Conservation (phyloP, 2,329 filamentous ascomycete species). For the Cladosporium sphaerospermum region DNA sequence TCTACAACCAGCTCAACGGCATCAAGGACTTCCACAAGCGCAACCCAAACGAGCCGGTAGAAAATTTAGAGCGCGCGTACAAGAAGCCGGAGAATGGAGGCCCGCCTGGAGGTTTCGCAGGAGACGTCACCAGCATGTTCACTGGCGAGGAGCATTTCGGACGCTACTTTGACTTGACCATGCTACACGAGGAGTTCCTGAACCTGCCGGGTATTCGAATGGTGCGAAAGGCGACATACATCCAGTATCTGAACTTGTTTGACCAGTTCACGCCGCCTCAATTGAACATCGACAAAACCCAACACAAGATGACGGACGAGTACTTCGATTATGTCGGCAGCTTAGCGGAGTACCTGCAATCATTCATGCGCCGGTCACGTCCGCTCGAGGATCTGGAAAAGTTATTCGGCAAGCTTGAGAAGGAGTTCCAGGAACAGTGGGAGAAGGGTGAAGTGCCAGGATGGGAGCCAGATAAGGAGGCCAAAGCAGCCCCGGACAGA, state of each 20-base stretch:
- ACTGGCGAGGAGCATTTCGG: slow-evolving; percentile 93
- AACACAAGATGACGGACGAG: slow-evolving; percentile 82
- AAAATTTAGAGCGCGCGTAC: slow-evolving; percentile 91
- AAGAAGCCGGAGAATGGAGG: slow-evolving; percentile 59
- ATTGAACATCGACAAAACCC: slow-evolving; percentile 62
- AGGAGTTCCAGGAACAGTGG: slow-evolving; percentile 82
- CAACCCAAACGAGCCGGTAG: slow-evolving; percentile 90
- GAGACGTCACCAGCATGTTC: slow-evolving; percentile 82
- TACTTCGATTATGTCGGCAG: slow-evolving; percentile 87
- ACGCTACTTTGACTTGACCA: slow-evolving; percentile 83
- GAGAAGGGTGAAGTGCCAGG: slow-evolving; percentile 69
- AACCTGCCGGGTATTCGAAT: slow-evolving; percentile 79
- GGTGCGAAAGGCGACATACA: slow-evolving; percentile 63
- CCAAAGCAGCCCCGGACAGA: slow-evolving; percentile 45
- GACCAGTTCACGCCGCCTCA: slow-evolving; percentile 75
- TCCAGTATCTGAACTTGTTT: slow-evolving; percentile 89
- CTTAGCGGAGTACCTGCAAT: slow-evolving; percentile 76
- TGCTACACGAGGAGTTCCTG: slow-evolving; percentile 77
- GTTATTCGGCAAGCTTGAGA: slow-evolving; percentile 67
- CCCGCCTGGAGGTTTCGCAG: slow-evolving; percentile 37
- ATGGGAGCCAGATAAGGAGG: slow-evolving; percentile 49
- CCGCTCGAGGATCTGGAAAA: slow-evolving; percentile 82
- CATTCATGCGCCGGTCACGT: slow-evolving; percentile 75
- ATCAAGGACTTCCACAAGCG: slow-evolving; percentile 83
- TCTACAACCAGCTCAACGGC: slow-evolving; percentile 75